phyloP scores from a whole-genome alignment of 208 protist species.

The Endotrypanum monterogeii region DNA sequence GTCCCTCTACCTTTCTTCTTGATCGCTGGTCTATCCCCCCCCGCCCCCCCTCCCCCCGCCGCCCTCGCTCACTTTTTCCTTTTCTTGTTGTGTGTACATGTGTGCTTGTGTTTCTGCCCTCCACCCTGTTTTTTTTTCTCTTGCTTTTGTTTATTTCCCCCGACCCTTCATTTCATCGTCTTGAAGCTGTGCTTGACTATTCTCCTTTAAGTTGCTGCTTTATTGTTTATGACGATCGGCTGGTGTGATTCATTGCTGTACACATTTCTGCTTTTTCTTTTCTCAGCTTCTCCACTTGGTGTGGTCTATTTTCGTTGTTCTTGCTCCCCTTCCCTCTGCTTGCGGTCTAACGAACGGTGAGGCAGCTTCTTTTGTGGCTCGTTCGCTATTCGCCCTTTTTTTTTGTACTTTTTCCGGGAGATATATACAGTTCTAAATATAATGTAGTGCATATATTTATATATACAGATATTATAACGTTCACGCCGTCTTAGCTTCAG shows the following conservation, averaged over 20 bases:
- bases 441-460: no score
- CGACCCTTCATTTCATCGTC: no score
- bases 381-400: not conserved
- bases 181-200: no score
- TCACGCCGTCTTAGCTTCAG: no score
- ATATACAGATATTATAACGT: no score
- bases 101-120: not conserved
- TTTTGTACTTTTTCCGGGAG: not conserved
- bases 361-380: no score
- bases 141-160: not conserved
- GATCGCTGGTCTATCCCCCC: no score
- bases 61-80: no score
- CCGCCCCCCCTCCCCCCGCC: not conserved
- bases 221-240: no score
- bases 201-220: no score
- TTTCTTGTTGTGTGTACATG: no score
- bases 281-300: not conserved
- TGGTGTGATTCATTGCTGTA: not conserved
- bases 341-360: not conserved
- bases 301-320: not conserved
- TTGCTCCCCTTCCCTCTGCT: not conserved
- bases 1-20: no score
- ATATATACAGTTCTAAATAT: not conserved
- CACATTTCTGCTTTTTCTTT: not conserved
- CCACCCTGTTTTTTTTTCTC: not conserved